phyloP scores from a whole-genome alignment of 371 early-diverging fungal species.

The Smittium mucronatum region DNA sequence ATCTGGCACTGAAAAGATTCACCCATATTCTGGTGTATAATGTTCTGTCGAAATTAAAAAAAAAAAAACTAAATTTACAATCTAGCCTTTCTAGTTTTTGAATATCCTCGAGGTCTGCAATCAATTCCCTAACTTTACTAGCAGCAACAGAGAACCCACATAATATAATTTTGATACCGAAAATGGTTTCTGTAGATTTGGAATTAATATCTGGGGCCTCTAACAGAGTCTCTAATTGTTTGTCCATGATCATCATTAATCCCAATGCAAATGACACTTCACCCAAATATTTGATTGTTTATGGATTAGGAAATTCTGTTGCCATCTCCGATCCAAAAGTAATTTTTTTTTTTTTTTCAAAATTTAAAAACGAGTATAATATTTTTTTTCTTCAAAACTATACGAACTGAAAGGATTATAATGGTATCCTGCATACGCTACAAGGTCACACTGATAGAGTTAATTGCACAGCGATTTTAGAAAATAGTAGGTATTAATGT shows the following conservation, averaged over 20 bases:
- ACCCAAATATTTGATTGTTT: constrained; percentile 37
- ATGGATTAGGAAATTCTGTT: constrained; percentile 54
- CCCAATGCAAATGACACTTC: not conserved
- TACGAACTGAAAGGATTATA: constrained; percentile 14
- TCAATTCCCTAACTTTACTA: too few species aligned
- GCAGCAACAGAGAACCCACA: not conserved
- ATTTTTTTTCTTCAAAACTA: constrained; percentile 3
- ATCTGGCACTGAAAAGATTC: too few species aligned
- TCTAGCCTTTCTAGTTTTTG: too few species aligned
- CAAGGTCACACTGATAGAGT: constrained; percentile 70
- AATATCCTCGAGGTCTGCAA: too few species aligned
- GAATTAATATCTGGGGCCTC: constrained; percentile 26
- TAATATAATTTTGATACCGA: not conserved
- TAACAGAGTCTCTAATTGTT: constrained; percentile 25
- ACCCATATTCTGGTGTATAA: too few species aligned
- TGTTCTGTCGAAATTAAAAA: too few species aligned
- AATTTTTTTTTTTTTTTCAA: constrained; percentile 10
- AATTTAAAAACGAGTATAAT: not conserved
- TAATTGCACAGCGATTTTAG: constrained; percentile 61
- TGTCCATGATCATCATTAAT: constrained; percentile 16
- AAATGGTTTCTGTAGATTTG: constrained; percentile 8
- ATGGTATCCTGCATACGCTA: constrained; percentile 50
- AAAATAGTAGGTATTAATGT: constrained; percentile 19
- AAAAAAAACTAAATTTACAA: too few species aligned
- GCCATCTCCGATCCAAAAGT: constrained; percentile 65